Evolutionary conservation across 495 filamentous ascomycete genomes (phyloP).

Genomic region (Lophiotrema nucula): DNA sequence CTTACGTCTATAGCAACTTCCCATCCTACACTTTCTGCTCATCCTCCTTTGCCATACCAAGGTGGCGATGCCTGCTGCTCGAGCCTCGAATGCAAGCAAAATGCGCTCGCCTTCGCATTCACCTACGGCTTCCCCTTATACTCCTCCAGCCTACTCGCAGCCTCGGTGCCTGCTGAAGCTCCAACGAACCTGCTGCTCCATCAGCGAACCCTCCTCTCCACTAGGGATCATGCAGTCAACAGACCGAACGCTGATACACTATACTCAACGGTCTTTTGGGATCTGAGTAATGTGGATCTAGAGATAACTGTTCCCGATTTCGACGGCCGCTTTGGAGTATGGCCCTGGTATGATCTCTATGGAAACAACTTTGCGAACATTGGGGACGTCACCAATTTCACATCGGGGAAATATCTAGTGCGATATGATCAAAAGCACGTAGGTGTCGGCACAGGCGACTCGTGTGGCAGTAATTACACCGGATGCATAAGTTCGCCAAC

Average conservation of each 20-base stretch:
- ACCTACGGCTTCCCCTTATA: constrained; percentile 6
- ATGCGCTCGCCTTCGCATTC: background rate
- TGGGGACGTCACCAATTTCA: constrained; percentile 2
- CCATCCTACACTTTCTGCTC: too few species aligned
- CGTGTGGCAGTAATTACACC: background rate
- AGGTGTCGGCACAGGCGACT: background rate
- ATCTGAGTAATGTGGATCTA: constrained; percentile 7
- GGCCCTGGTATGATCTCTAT: constrained; percentile 18
- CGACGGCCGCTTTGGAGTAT: constrained; percentile 10
- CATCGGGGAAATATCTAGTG: constrained; percentile 12
- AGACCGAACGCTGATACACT: constrained; percentile 27
- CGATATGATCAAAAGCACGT: background rate
- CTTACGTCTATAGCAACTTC: too few species aligned
- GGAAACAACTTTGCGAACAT: constrained; percentile 22
- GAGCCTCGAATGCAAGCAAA: background rate
- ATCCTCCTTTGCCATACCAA: too few species aligned
- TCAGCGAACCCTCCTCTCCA: background rate
- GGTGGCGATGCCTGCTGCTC: background rate
- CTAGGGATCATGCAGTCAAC: constrained; percentile 1
- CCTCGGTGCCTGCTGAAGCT: background rate
- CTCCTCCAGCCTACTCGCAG: background rate
- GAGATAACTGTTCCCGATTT: constrained; percentile 23
- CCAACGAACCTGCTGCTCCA: background rate
- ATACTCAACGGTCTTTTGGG: constrained; percentile 12
- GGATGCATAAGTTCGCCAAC: constrained; percentile 5